Percentiles rank a stretch among this genome's conserved stretches.
Conservation (phyloP, 768 basidiomycete genomes). For the Mycena rosella region DNA sequence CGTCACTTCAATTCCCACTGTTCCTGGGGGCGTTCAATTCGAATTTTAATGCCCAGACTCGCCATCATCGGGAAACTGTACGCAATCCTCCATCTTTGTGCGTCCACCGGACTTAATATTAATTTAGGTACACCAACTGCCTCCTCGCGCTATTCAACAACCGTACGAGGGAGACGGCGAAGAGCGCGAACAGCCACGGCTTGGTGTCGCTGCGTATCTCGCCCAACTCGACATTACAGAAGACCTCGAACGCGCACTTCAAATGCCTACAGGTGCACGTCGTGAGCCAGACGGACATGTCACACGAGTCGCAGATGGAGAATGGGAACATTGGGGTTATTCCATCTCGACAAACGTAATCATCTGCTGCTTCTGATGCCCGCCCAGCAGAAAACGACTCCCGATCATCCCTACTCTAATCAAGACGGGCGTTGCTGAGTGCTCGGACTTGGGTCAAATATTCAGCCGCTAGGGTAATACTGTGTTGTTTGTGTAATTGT, state of each 20-base stretch:
- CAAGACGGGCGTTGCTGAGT: slow-evolving; percentile 18
- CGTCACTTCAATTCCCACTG: slow-evolving; percentile 1
- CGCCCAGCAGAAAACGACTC: slow-evolving; percentile 10
- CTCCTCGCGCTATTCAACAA: slow-evolving; percentile 35
- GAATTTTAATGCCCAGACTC: slow-evolving; percentile 18
- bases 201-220: slow-evolving; percentile 6
- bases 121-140: slow-evolving; percentile 34
- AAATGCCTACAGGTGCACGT: slow-evolving; percentile 20
- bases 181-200: slow-evolving; percentile 14
- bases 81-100: slow-evolving; percentile 17
- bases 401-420: slow-evolving; percentile 15
- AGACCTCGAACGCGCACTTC: slow-evolving; percentile 2
- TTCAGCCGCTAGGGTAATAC: no score
- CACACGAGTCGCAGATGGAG: slow-evolving; percentile 19
- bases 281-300: slow-evolving; percentile 13
- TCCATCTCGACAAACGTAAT: slow-evolving; percentile 13
- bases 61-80: slow-evolving; percentile 34
- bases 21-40: slow-evolving; percentile 1
- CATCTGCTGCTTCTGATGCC: slow-evolving; percentile 10
- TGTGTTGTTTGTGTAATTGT: no score
- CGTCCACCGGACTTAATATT: slow-evolving; percentile 10
- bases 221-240: neutral
- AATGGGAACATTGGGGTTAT: slow-evolving; percentile 11
- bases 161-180: slow-evolving; percentile 21
- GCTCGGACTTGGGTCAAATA: slow-evolving; percentile 4